Percentiles rank a stretch among this genome's conserved stretches.
Evolutionary conservation across 225 moss, liverwort and hornwort species (phyloP).

Genomic region (Bryum argenteum): DNA sequence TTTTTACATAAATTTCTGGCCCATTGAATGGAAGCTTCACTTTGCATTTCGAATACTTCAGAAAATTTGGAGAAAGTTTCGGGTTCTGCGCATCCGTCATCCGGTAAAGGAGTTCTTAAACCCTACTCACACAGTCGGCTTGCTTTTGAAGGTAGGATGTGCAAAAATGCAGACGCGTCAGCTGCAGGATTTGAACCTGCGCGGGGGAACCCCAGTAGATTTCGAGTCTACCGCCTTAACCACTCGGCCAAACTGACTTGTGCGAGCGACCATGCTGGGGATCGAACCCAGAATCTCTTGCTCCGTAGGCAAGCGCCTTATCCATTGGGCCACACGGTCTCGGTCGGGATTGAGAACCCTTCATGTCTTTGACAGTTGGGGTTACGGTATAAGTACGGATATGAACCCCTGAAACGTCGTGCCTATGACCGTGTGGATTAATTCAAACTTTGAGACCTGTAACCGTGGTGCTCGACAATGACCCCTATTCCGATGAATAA

Average conservation of each 20-base stretch:
- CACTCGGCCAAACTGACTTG: constrained; percentile 33
- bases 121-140: no score
- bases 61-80: neutral
- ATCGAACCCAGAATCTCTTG: constrained; percentile 47
- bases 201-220: constrained; percentile 36
- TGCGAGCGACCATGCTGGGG: constrained; percentile 18
- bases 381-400: no score
- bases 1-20: neutral
- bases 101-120: no score
- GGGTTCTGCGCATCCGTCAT: neutral
- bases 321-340: constrained; percentile 44
- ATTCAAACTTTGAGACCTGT: no score
- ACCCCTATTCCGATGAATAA: no score
- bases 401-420: no score
- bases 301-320: constrained; percentile 39
- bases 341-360: no score
- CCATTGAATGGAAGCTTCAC: neutral
- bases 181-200: constrained; percentile 46
- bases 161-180: neutral
- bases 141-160: neutral
- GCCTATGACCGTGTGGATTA: no score
- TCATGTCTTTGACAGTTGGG: no score
- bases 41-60: no score
- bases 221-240: constrained; percentile 43
- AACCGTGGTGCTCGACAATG: no score